Percentiles rank a stretch among this genome's conserved stretches.
These are phyloP conservation scores for Cardiospermum halicacabum DNA, from an alignment of 345 rosid genomes.

Conservation along the genomic window DNA sequence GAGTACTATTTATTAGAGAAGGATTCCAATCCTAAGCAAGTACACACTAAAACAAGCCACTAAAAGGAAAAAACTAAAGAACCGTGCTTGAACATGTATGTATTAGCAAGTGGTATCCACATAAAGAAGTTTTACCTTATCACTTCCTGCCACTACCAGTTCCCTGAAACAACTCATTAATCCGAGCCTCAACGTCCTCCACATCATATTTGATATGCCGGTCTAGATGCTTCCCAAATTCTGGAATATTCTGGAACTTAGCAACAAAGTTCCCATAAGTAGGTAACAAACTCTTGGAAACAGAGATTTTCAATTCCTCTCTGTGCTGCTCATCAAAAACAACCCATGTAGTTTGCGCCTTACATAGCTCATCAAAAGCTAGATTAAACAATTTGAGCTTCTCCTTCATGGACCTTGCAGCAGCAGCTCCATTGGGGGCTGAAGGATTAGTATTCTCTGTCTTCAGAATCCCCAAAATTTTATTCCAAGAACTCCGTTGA, in stretches of 20 bases:
- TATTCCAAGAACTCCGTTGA: constrained; percentile 75
- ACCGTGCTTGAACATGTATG: constrained; percentile 15
- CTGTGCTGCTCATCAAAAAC: constrained; percentile 65
- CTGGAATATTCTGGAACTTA: constrained; percentile 50
- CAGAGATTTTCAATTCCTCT: constrained; percentile 48
- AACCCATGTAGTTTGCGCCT: constrained; percentile 50
- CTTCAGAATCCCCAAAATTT: constrained; percentile 52
- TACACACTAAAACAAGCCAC: constrained; percentile 9
- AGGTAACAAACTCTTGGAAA: constrained; percentile 46
- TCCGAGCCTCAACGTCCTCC: constrained; percentile 52
- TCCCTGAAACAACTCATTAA: constrained; percentile 58
- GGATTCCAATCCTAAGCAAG: background rate
- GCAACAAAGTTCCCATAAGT: constrained; percentile 53
- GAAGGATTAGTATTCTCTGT: constrained; percentile 32
- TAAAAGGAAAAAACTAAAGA: background rate
- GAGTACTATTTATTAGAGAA: background rate
- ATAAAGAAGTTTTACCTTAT: constrained; percentile 24
- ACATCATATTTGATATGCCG: constrained; percentile 36
- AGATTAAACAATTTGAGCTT: constrained; percentile 55
- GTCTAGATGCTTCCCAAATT: constrained; percentile 46
- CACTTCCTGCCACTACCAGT: constrained; percentile 50
- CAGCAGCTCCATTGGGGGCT: constrained; percentile 22
- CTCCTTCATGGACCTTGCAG: constrained; percentile 49
- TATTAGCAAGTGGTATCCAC: background rate
- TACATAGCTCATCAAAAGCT: constrained; percentile 49